phyloP scores from a whole-genome alignment of 441 rosid species.

The Eruca vesicaria region DNA sequence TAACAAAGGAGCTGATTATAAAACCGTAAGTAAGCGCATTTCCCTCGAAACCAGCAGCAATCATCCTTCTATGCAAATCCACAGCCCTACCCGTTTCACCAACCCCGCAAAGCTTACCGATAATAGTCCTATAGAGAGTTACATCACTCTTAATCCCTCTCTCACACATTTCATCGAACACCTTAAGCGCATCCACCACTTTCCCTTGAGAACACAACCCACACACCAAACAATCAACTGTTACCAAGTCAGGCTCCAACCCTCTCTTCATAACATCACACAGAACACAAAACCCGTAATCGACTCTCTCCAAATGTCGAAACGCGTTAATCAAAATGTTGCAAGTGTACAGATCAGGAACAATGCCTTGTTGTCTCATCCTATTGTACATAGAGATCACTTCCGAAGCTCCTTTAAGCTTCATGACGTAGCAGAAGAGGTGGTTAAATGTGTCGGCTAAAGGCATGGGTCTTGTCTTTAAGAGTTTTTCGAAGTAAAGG shows the following conservation, averaged over 20 bases:
- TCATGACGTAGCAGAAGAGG: not conserved
- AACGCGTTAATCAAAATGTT: not conserved
- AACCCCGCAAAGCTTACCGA: not conserved
- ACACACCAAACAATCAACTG: constrained; percentile 15
- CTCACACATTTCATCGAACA: constrained; percentile 37
- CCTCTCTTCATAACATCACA: constrained; percentile 37
- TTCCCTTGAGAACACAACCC: constrained; percentile 29
- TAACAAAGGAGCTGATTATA: not conserved
- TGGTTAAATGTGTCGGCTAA: not conserved
- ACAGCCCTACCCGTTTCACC: constrained; percentile 17
- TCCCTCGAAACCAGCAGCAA: not conserved
- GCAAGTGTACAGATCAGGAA: not conserved
- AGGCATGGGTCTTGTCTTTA: not conserved
- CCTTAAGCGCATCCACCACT: not conserved
- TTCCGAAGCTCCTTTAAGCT: not conserved
- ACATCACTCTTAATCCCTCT: constrained; percentile 24
- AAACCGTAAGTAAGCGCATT: not conserved
- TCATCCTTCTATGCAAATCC: constrained; percentile 33
- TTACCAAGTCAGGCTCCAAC: constrained; percentile 25
- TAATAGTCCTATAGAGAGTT: constrained; percentile 20
- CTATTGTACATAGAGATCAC: constrained; percentile 1
- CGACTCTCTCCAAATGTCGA: constrained; percentile 12
- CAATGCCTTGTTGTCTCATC: not conserved
- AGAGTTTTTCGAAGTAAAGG: not conserved
- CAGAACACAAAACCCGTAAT: constrained; percentile 30